Evolutionary conservation across 2,329 filamentous ascomycete species (phyloP).

Genomic region (Exophiala lecanii-corni): DNA sequence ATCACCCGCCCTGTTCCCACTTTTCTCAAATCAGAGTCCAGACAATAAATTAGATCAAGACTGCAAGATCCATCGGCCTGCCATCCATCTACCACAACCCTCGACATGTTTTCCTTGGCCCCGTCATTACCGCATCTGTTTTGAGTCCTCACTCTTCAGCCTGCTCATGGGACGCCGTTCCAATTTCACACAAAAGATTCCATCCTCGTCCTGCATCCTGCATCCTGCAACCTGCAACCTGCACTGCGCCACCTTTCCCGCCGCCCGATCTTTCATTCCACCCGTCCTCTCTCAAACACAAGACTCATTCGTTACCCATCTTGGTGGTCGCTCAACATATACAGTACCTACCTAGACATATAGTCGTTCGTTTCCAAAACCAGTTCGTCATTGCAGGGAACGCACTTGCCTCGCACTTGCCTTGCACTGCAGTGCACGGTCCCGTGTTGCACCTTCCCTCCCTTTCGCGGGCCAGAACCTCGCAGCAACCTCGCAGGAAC

Average conservation of each 20-base stretch:
- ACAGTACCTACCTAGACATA: too few species aligned
- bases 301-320: too few species aligned
- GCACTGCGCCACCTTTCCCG: conserved; percentile 12
- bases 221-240: neutral
- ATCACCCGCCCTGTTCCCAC: neutral
- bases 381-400: too few species aligned
- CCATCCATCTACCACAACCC: neutral
- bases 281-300: too few species aligned
- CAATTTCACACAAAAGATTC: neutral
- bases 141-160: neutral
- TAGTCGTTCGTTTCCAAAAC: too few species aligned
- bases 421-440: conserved; percentile 4
- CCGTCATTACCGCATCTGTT: neutral
- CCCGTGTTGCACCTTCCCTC: neutral
- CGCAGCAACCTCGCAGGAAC: neutral
- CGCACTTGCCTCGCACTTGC: neutral
- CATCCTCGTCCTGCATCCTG: neutral
- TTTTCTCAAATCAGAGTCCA: neutral
- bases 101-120: neutral
- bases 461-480: neutral
- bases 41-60: neutral
- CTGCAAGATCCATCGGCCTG: neutral
- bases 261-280: neutral
- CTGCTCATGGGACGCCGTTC: neutral
- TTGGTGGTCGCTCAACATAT: too few species aligned